These are phyloP conservation scores for Ophiostoma himal-ulmi DNA, from an alignment of 2,329 filamentous ascomycete genomes.

Conservation along the genomic window DNA sequence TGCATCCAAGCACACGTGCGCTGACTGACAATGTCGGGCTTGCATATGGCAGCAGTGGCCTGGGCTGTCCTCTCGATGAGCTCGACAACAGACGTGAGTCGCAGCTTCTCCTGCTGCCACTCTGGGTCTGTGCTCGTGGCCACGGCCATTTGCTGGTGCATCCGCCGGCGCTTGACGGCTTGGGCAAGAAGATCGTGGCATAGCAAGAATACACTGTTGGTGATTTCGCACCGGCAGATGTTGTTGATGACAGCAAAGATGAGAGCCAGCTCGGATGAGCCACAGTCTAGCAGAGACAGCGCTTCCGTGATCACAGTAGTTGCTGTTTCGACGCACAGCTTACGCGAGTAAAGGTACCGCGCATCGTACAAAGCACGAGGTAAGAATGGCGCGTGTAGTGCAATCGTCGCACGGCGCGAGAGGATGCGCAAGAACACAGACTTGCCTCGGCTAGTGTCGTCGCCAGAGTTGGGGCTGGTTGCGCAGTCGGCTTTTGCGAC, in stretches of 20 bases:
- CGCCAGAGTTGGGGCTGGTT: not conserved
- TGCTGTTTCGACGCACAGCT: conserved; percentile 1
- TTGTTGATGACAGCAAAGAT: conserved; percentile 11
- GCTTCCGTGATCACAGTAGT: not conserved
- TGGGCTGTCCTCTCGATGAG: not conserved
- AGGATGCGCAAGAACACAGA: conserved; percentile 1
- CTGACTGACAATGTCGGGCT: conserved; percentile 12
- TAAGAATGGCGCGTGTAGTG: not conserved
- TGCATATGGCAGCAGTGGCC: not conserved
- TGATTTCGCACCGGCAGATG: conserved; percentile 9
- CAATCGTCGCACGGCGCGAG: not conserved
- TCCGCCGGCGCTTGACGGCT: not conserved
- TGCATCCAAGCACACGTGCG: conserved; percentile 12
- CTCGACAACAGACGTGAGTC: not conserved
- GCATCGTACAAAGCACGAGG: conserved; percentile 5
- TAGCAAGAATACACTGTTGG: conserved; percentile 2
- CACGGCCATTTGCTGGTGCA: conserved; percentile 10
- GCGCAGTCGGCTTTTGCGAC: not conserved
- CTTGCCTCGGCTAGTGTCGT: not conserved
- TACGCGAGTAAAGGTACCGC: conserved; percentile 5
- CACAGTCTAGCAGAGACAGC: not conserved
- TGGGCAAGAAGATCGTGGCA: conserved; percentile 10
- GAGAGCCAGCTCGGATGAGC: not conserved
- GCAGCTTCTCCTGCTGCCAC: conserved; percentile 9
- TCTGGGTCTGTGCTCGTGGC: not conserved